These are phyloP conservation scores for Candida patagonica DNA, from an alignment of 805 yeast species.

Conservation along the genomic window DNA sequence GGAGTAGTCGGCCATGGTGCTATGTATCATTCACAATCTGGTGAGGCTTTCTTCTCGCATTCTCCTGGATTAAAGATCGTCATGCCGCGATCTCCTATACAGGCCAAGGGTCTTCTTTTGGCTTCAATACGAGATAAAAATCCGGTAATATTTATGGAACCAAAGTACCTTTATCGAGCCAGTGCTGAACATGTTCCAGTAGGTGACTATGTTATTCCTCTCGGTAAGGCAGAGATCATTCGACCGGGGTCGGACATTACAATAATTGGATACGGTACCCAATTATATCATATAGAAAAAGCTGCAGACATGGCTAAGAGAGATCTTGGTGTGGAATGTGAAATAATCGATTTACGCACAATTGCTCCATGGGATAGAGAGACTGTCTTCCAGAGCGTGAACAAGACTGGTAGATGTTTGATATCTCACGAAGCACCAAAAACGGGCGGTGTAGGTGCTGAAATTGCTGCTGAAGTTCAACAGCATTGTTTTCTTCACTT, in stretches of 20 bases:
- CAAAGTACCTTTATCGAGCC: constrained; percentile 82
- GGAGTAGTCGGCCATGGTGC: constrained; percentile 98
- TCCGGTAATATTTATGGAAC: constrained; percentile 90
- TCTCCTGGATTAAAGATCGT: constrained; percentile 89
- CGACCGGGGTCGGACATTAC: constrained; percentile 75
- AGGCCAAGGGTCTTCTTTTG: constrained; percentile 80
- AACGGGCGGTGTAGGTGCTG: constrained; percentile 89
- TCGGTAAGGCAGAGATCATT: constrained; percentile 83
- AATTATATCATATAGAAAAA: constrained; percentile 63
- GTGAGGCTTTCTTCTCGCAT: constrained; percentile 88
- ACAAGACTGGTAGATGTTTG: constrained; percentile 76
- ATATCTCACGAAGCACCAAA: constrained; percentile 91
- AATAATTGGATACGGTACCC: constrained; percentile 76
- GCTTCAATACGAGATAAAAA: constrained; percentile 90
- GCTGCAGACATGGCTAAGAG: constrained; percentile 75
- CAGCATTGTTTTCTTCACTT: constrained; percentile 87
- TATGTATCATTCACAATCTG: constrained; percentile 93
- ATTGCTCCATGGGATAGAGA: constrained; percentile 87
- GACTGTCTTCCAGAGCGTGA: constrained; percentile 68
- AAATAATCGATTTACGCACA: constrained; percentile 83
- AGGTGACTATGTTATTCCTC: constrained; percentile 74
- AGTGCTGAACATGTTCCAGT: constrained; percentile 75
- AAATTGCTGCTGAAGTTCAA: constrained; percentile 89
- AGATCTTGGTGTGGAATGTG: constrained; percentile 72
- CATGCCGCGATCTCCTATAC: constrained; percentile 84